phyloP scores from a whole-genome alignment of 1,284 basidiomycete species.

The Mycena citricolor region DNA sequence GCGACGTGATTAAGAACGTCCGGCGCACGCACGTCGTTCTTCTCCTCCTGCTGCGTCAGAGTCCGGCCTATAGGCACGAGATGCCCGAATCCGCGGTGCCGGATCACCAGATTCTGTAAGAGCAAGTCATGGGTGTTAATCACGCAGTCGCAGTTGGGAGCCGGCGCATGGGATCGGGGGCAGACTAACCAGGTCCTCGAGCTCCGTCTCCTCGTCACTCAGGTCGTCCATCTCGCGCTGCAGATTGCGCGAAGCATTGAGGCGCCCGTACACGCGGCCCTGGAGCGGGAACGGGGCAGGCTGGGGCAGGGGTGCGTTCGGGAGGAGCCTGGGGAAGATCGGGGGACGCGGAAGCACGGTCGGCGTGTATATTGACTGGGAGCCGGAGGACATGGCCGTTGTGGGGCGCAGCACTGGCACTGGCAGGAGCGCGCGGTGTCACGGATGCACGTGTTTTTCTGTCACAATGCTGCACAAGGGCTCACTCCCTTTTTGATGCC shows the following conservation, averaged over 20 bases:
- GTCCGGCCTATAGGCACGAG: slow-evolving; percentile 71
- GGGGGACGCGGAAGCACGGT: slow-evolving; percentile 65
- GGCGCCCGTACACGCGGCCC: slow-evolving; percentile 48
- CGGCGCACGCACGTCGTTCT: slow-evolving; percentile 67
- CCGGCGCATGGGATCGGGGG: no score
- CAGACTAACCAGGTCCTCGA: slow-evolving; percentile 64
- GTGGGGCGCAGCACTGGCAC: not conserved
- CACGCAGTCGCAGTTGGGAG: not conserved
- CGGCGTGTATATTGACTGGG: slow-evolving; percentile 57
- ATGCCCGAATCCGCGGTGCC: slow-evolving; percentile 65
- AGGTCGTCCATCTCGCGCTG: slow-evolving; percentile 81
- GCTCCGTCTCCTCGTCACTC: slow-evolving; percentile 79
- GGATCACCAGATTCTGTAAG: slow-evolving; percentile 60
- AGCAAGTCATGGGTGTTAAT: no score
- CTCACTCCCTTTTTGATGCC: no score
- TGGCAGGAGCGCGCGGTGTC: not conserved
- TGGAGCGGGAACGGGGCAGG: slow-evolving; percentile 54
- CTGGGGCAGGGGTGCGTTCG: slow-evolving; percentile 64
- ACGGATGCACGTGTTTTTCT: no score
- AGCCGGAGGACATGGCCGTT: not conserved
- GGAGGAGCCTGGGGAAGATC: slow-evolving; percentile 63
- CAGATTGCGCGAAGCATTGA: slow-evolving; percentile 66
- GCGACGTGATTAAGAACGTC: not conserved
- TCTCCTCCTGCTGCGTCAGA: slow-evolving; percentile 76
- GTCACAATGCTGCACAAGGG: no score